Percentiles rank a stretch among this genome's conserved stretches.
These are phyloP conservation scores for Ustilago trichophora DNA, from an alignment of 1,284 basidiomycete genomes.

Conservation along the genomic window DNA sequence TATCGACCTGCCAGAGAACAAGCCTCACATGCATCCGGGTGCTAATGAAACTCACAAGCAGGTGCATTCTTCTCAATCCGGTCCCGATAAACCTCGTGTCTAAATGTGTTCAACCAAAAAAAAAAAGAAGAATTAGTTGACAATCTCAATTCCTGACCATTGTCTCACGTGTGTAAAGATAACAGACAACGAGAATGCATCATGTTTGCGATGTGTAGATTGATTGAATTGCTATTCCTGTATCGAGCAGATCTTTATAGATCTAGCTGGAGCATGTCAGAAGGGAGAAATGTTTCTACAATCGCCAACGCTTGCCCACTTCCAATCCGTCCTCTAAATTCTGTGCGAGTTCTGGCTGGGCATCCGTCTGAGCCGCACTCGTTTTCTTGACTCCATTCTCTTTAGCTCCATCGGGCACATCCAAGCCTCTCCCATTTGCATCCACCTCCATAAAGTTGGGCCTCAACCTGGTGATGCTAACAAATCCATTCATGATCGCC, in stretches of 20 bases:
- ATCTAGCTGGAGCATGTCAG: too few relatives aligned
- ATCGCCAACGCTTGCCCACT: constrained; percentile 39
- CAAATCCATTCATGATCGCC: constrained; percentile 59
- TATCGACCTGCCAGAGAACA: constrained; percentile 33
- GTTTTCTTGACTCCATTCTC: too few relatives aligned
- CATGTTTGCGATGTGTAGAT: too few relatives aligned
- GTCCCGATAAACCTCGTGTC: constrained; percentile 32
- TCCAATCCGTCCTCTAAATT: constrained; percentile 29
- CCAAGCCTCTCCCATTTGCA: constrained; percentile 24
- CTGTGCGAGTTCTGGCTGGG: background rate
- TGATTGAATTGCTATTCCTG: too few relatives aligned
- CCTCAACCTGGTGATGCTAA: constrained; percentile 56
- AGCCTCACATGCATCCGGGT: constrained; percentile 24
- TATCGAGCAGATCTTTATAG: too few relatives aligned
- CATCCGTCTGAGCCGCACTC: too few relatives aligned
- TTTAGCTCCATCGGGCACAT: too few relatives aligned
- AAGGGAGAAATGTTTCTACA: too few relatives aligned
- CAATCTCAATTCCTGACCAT: too few relatives aligned
- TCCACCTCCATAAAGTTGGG: constrained; percentile 53
- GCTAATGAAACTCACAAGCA: constrained; percentile 36
- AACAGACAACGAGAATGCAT: too few relatives aligned
- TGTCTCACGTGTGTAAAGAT: too few relatives aligned
- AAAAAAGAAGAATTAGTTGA: too few relatives aligned
- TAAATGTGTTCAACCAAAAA: constrained; percentile 4
- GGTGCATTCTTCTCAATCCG: constrained; percentile 21